These are phyloP conservation scores for Acanthamoeba lenticulata DNA, from an alignment of 208 protist genomes.

Conservation along the genomic window DNA sequence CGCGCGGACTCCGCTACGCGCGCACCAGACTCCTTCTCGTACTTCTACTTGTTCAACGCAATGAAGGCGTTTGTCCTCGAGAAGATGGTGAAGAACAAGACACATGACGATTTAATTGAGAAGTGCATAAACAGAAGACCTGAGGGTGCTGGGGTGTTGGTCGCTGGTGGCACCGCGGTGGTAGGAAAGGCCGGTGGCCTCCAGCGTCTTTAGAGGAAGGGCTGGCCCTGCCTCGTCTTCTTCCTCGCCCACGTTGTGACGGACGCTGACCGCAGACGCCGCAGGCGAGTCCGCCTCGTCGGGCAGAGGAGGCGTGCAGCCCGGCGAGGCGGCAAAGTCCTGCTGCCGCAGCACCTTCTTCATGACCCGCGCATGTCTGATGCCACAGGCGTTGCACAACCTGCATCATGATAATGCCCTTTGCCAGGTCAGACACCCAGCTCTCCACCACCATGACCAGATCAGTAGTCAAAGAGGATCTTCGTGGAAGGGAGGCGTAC, in stretches of 20 bases:
- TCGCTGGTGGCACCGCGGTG: background rate
- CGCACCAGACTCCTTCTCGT: too few relatives aligned
- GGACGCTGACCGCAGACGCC: background rate
- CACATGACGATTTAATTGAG: too few relatives aligned
- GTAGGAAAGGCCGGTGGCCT: background rate
- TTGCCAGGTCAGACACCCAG: background rate
- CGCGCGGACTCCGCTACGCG: too few relatives aligned
- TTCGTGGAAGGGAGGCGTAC: background rate
- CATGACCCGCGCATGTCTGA: background rate
- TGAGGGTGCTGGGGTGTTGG: background rate
- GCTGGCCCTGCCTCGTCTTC: background rate
- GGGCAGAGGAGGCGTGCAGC: background rate
- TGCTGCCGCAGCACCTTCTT: background rate
- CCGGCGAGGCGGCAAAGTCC: background rate
- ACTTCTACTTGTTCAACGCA: too few relatives aligned
- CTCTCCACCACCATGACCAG: background rate
- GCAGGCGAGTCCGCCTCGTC: background rate
- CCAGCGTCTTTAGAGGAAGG: background rate
- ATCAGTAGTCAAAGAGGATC: too few relatives aligned
- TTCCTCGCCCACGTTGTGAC: background rate
- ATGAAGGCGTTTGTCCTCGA: too few relatives aligned
- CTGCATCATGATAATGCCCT: too few relatives aligned
- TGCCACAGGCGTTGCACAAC: background rate
- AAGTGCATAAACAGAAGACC: background rate
- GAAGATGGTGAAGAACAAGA: too few relatives aligned